phyloP scores from a whole-genome alignment of 257 asterid genomes.

The Solanum appendiculatum region DNA sequence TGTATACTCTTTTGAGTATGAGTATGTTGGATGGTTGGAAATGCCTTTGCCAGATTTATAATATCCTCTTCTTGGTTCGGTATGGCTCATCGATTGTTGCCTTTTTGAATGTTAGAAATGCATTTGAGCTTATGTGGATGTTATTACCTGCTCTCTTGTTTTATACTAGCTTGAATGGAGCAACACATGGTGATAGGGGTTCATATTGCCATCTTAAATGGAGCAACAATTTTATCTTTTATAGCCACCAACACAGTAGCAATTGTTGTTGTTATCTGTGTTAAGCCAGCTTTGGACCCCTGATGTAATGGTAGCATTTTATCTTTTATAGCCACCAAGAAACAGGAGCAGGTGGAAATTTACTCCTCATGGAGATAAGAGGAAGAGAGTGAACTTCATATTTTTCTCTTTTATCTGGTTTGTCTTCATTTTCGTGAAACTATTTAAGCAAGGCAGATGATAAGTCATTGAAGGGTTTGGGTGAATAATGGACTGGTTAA shows the following conservation, averaged over 20 bases:
- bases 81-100: neutral
- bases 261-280: neutral
- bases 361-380: too few species aligned
- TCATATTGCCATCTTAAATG: neutral
- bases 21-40: neutral
- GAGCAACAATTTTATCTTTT: too few species aligned
- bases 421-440: neutral
- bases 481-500: neutral
- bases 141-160: neutral
- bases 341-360: neutral
- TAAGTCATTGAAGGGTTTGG: neutral
- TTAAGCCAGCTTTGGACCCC: neutral
- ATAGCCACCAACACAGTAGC: too few species aligned
- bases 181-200: neutral
- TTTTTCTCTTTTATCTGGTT: neutral
- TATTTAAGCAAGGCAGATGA: neutral
- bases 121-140: neutral
- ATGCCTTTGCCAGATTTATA: neutral
- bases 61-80: neutral
- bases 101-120: neutral
- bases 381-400: neutral
- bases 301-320: neutral
- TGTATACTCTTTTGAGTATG: neutral
- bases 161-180: neutral
- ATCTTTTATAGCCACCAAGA: neutral